Conservation (phyloP, 176 grass and related monocot species). For the Aegilops umbellulata region DNA sequence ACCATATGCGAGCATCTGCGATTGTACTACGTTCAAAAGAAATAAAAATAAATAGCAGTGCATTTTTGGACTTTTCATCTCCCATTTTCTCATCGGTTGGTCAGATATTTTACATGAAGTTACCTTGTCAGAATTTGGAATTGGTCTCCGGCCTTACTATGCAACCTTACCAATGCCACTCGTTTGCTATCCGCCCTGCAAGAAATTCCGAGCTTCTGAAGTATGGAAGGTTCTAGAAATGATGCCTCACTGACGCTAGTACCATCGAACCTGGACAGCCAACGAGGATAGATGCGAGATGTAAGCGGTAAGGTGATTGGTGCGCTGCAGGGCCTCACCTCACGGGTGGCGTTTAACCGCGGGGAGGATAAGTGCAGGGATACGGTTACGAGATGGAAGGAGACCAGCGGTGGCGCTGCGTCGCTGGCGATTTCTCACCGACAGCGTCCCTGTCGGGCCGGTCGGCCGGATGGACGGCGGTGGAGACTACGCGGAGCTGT, state of each 20-base stretch:
- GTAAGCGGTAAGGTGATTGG: neutral
- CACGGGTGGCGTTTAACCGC: slow-evolving; percentile 17
- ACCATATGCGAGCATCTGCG: no score
- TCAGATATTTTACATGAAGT: neutral
- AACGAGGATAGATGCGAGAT: neutral
- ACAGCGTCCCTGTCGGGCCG: slow-evolving; percentile 23
- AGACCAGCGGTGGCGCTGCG: slow-evolving; percentile 4
- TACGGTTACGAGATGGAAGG: neutral
- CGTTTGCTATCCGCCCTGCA: neutral
- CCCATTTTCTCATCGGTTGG: neutral
- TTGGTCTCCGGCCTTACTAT: neutral
- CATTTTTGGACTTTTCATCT: neutral
- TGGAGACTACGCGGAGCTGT: neutral
- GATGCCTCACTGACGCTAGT: neutral
- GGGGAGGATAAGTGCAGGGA: neutral
- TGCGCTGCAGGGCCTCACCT: neutral
- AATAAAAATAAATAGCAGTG: no score
- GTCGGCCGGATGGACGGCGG: no score
- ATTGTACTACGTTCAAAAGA: no score
- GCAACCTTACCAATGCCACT: neutral
- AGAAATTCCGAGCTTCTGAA: neutral
- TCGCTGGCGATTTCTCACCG: slow-evolving; percentile 13
- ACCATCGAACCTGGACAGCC: neutral
- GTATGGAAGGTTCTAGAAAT: slow-evolving; percentile 12
- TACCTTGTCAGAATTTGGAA: neutral